These are phyloP conservation scores for Delphinella strobiligena DNA, from an alignment of 2,329 filamentous ascomycete genomes.

Conservation along the genomic window DNA sequence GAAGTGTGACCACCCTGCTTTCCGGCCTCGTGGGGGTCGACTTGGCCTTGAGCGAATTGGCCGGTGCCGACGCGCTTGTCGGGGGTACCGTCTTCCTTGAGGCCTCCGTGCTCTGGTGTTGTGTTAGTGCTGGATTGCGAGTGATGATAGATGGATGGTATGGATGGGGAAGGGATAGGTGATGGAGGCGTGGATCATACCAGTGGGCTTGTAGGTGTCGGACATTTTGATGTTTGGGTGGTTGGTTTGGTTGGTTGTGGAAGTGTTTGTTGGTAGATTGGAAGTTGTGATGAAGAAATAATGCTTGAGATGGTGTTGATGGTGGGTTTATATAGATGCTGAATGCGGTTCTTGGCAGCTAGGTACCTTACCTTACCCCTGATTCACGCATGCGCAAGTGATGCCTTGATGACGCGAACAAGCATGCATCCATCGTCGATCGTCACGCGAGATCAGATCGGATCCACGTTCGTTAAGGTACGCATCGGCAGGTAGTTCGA, in stretches of 20 bases:
- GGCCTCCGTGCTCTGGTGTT: slow-evolving; percentile 27
- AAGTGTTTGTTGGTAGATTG: not conserved
- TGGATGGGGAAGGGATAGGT: no score
- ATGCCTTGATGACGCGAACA: no score
- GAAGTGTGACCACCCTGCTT: slow-evolving; percentile 24
- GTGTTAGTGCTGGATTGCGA: slow-evolving; percentile 2
- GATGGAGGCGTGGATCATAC: slow-evolving; percentile 7
- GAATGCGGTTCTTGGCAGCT: no score
- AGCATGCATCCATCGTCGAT: no score
- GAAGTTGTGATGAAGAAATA: no score
- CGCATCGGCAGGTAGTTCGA: no score
- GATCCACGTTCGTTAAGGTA: no score
- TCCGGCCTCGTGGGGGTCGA: slow-evolving; percentile 29
- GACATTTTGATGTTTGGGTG: slow-evolving; percentile 17
- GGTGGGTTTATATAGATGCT: no score
- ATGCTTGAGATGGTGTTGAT: no score
- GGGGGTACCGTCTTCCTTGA: slow-evolving; percentile 30
- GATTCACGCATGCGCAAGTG: no score
- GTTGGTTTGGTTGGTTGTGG: not conserved
- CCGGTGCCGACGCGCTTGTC: slow-evolving; percentile 31
- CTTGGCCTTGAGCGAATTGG: slow-evolving; percentile 29
- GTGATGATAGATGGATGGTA: not conserved
- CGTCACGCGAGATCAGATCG: no score
- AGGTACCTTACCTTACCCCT: no score
- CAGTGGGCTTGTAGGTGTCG: slow-evolving; percentile 24